Evolutionary conservation across 306 rosid genomes (phyloP), one percentile per base, ranked within the genome.

Genomic region (Quercus ilex): DNA sequence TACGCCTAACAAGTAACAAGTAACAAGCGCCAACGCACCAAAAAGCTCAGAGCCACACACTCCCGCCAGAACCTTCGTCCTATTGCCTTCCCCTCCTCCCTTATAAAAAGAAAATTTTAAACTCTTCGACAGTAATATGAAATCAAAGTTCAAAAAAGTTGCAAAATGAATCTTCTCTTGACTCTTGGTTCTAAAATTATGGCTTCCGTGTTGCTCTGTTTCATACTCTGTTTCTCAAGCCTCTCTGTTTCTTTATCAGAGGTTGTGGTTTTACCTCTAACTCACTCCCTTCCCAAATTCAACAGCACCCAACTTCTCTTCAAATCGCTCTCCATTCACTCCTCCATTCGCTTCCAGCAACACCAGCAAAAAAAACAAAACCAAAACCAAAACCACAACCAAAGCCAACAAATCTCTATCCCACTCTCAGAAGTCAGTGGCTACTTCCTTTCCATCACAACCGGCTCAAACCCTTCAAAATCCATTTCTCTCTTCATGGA

Each of bases 401-500:
- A 23, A 20, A 41, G 3, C 46, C 80, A 19, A 33, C 94, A 91
- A 69, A 79, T 92, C 53, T 94, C 97, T 41, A 92, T 94, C 9
- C 95, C 99, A 1, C 96, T 95, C 6, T 79, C 99, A 10, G 89
- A 95, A 0, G 99, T 98, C 25, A 90, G 97, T 52, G 99, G 91
- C 73, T 95, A 95, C 73, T 89, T 92, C 3, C 92, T 94, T 1
- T 86, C 97, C 25, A 87, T 94, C 80, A 85, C 84, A 18, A 53
- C 90, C 55, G 91, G 87, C 53, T 71, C 97, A 0, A 17, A 67
- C 72, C 85, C 88, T 78, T 75, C 92, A 1, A 94, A 92, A 53
- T 82, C 77, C 69, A 83, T 92, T 26, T 90, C 95, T n/a, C 94
- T 95, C 33, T 87, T 92, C 79, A 92, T 95, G 99, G 99, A 95